These are phyloP conservation scores for Podila clonocystis DNA, from an alignment of 192 early-diverging fungal species.

Conservation along the genomic window DNA sequence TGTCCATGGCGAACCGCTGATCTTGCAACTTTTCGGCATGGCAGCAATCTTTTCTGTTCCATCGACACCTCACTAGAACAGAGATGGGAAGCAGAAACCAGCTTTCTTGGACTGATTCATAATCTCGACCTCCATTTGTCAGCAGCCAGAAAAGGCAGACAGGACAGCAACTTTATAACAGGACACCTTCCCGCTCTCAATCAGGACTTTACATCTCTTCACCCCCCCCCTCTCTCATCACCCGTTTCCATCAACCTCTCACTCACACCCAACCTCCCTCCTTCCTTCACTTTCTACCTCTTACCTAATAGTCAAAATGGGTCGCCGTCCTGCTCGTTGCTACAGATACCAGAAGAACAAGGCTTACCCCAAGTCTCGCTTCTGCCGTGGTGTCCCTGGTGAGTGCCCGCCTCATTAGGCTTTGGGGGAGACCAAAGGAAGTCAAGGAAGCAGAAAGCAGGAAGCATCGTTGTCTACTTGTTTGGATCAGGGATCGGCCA, in stretches of 20 bases:
- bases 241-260: background rate
- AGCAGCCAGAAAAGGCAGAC: background rate
- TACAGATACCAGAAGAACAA: conserved; percentile 99
- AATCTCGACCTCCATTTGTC: background rate
- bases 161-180: background rate
- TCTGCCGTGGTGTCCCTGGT: conserved; percentile 97
- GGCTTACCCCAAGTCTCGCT: conserved; percentile 98
- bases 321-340: conserved; percentile 99
- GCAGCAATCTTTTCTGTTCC: background rate
- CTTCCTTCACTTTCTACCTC: background rate
- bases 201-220: background rate
- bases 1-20: conserved; percentile 3
- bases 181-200: background rate
- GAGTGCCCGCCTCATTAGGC: conserved; percentile 1
- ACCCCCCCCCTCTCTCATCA: background rate
- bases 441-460: too few species aligned
- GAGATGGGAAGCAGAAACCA: too few species aligned
- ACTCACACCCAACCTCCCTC: background rate
- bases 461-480: too few species aligned
- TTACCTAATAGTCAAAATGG: conserved; percentile 68
- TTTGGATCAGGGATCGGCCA: too few species aligned
- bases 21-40: background rate
- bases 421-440: background rate
- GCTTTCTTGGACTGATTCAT: background rate
- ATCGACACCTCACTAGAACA: too few species aligned